Evolutionary conservation across 768 basidiomycete genomes (phyloP).

Genomic region (Phylloporus scabripes): DNA sequence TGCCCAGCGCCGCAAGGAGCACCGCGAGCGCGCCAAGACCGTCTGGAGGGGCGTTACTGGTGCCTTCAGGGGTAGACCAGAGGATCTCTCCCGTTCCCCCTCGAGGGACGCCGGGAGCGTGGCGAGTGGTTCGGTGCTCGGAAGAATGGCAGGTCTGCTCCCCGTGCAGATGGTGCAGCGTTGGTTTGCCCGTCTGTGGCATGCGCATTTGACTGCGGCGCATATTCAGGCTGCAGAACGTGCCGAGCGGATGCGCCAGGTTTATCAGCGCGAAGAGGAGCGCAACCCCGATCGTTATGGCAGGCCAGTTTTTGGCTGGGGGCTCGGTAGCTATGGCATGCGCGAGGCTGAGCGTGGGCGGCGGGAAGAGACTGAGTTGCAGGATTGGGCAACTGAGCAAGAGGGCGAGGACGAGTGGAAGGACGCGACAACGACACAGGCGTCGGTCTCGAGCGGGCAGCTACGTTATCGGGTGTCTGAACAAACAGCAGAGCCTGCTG

Average conservation of each 20-base stretch:
- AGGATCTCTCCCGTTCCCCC: not conserved
- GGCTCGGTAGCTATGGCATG: conserved; percentile 63
- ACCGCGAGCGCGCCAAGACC: conserved; percentile 47
- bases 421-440: conserved; percentile 2
- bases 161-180: conserved; percentile 37
- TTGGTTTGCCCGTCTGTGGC: conserved; percentile 57
- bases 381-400: not conserved
- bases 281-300: conserved; percentile 21
- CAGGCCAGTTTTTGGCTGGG: conserved; percentile 52
- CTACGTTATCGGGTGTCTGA: conserved; percentile 11
- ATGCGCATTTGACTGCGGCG: conserved; percentile 67
- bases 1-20: conserved; percentile 44
- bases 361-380: conserved; percentile 13
- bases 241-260: conserved; percentile 58
- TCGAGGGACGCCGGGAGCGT: conserved; percentile 9
- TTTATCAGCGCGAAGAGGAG: conserved; percentile 39
- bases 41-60: conserved; percentile 57
- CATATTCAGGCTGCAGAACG: conserved; percentile 67
- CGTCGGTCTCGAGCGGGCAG: not conserved
- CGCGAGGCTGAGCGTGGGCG: conserved; percentile 31
- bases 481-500: conserved; percentile 2
- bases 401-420: conserved; percentile 15
- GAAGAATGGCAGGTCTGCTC: not conserved
- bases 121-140: not conserved
- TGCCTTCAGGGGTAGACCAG: conserved; percentile 32